These are phyloP conservation scores for Ailanthus altissimus DNA, from an alignment of 345 rosid species.

Conservation along the genomic window DNA sequence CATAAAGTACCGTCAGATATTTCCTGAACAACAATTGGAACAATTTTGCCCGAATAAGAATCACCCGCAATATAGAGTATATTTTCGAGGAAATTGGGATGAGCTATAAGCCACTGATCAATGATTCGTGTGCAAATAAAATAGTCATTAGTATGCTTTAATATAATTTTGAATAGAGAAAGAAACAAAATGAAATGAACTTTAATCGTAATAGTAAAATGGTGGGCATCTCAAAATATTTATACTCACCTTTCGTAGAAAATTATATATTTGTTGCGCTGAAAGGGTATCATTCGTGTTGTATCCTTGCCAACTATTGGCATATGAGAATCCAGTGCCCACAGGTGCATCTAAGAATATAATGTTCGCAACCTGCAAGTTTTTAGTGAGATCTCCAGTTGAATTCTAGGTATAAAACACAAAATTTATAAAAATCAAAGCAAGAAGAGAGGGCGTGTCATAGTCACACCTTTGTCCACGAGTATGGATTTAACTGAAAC, in stretches of 20 bases:
- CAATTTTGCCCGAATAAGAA: constrained; percentile 33
- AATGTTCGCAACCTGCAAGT: constrained; percentile 33
- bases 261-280: constrained; percentile 18
- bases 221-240: background rate
- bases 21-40: constrained; percentile 27
- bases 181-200: too few relatives aligned
- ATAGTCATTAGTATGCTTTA: background rate
- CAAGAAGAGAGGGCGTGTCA: background rate
- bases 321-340: constrained; percentile 45
- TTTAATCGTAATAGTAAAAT: background rate
- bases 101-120: constrained; percentile 38
- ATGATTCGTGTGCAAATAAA: background rate
- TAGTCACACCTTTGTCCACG: constrained; percentile 40
- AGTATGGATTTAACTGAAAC: constrained; percentile 25
- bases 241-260: constrained; percentile 36
- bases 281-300: constrained; percentile 17
- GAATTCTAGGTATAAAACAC: background rate
- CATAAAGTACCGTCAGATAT: constrained; percentile 26
- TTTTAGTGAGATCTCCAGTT: background rate
- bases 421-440: background rate
- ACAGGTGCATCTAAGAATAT: constrained; percentile 42
- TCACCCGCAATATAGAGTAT: constrained; percentile 39
- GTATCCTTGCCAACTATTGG: constrained; percentile 24
- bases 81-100: constrained; percentile 32
- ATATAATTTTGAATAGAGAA: too few relatives aligned